Base-by-base conservation (phyloP, 2,329 filamentous ascomycete genomes). In the Stenocarpella maydis region DNA sequence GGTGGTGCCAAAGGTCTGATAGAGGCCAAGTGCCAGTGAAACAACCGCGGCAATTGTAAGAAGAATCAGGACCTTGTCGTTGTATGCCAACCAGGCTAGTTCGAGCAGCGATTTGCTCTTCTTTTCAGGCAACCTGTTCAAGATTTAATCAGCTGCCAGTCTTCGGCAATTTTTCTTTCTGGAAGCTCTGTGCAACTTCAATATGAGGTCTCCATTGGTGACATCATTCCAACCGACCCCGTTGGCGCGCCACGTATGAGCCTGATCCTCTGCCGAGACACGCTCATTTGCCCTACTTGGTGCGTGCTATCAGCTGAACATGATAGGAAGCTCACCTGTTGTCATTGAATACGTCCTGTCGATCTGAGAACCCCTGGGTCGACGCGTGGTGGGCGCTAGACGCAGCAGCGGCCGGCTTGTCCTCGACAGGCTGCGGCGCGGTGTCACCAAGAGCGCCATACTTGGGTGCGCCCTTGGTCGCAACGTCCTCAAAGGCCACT, bases 401-500 rank as follows among this genome's bases (percentile, higher is more conserved):
- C 4, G 26, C n/a, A 28, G 37, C 21, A n/a, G 45, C 50, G 17
- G 55, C 58, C n/a, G 67, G 55, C 37, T 65, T 68, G 4, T 43
- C 58, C 24, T 58, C 65, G 21, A 52, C 34, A 14, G 52, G 19
- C 68, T 58, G 49, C 67, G 50, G 79, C 47, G 77, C 72, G 5
- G 68, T 74, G 65, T 80, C 75, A 45, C 79, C 80, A 41, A 76
- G 74, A 41, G 71, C 71, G 43, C 80, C 80, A 68, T 77, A 75
- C 43, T 76, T 74, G 69, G 79, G 77, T 3, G 78, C 80, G 49
- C 77, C 79, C 61, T 80, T 74, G 28, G 77, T 68, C 52, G 82
- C 78, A 37, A 82, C 92, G 26, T 94, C 87, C 31, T 93, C 87
- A 74, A 95, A 95, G 2, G 85, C n/a, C 2, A 96, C 84, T 0